Evolutionary conservation across 768 basidiomycete genomes (phyloP), one percentile per base, ranked within the genome.

Genomic region (Leucosporidium yakuticum): DNA sequence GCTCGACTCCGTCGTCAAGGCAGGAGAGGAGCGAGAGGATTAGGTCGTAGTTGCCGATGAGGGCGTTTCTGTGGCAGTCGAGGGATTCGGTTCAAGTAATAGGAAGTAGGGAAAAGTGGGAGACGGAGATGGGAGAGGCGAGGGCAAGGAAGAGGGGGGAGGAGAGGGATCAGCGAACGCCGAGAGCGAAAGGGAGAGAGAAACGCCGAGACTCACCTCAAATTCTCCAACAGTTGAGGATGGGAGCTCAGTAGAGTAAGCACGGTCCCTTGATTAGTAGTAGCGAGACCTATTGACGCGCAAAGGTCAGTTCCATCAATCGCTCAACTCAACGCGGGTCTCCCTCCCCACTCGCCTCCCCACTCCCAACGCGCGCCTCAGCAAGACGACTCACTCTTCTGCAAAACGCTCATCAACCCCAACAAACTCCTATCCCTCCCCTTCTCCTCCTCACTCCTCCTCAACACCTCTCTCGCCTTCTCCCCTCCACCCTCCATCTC

Each of bases 11-110:
- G 62, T 88, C 83, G 72, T 98, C 96, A 57, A 99, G 79, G 73
- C 88, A 92, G n/a, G 94, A 94, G 9, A 98, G 82, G 56, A 99
- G 83, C 75, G 91, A 91, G 36, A 98, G 84, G 50, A 99, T 59
- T 51, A 94, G 81, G 60, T 91, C 86, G 76, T 96, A 99, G 73
- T 89, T 92, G 54, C 96, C 96, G 82, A 88, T 85, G 71, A 95
- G 85, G 1, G 94, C 94, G 75, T 88, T 94, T 56, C 91, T 86
- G 20, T 44, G 14, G 39, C 14, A 96, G 21, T 20, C 31, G 27
- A 34, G 12, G 29, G 5, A 21, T 6, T 12, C 4, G 31, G 23
- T 50, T 1, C 8, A 31, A 1, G 32, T 32, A 23, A 14, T 31
- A 5, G 55, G 32, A 32, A 56, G 12, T 20, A 25, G 32, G 11